These are phyloP conservation scores for Lasiodiplodia citricola DNA, from an alignment of 2,329 filamentous ascomycete species.

Conservation along the genomic window DNA sequence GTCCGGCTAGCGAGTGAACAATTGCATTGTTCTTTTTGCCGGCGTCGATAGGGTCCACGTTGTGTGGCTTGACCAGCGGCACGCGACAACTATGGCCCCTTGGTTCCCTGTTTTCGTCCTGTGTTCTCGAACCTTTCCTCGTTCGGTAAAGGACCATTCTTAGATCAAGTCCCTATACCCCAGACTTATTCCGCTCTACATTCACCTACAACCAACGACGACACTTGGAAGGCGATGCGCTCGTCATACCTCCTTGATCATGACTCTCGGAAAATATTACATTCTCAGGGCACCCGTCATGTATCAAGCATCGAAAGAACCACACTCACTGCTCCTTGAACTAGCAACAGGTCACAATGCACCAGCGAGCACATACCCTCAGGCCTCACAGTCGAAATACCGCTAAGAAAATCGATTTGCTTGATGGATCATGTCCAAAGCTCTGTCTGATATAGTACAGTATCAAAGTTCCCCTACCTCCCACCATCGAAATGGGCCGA, in stretches of 20 bases:
- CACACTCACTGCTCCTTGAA: not conserved
- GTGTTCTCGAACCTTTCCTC: conserved; percentile 14
- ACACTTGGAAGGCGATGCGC: too few species aligned
- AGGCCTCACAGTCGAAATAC: not conserved
- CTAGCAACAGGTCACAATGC: not conserved
- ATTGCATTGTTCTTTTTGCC: not conserved
- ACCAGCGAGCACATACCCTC: not conserved
- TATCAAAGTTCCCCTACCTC: conserved; percentile 17
- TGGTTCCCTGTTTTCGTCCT: not conserved
- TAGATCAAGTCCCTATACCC: not conserved
- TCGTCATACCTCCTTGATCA: too few species aligned
- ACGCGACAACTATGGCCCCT: conserved; percentile 5
- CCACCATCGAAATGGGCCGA: not conserved
- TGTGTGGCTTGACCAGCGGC: conserved; percentile 1
- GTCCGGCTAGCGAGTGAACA: not conserved
- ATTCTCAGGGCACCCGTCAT: too few species aligned
- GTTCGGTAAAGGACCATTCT: not conserved
- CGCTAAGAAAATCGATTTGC: not conserved
- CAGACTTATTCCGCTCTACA: not conserved
- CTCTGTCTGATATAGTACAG: not conserved
- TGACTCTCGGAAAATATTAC: too few species aligned
- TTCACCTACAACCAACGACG: not conserved
- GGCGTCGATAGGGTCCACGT: not conserved
- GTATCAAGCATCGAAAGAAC: not conserved
- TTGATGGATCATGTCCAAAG: not conserved